Evolutionary conservation across 2,329 filamentous ascomycete species (phyloP).

Genomic region (Colletotrichum chlorophyti): DNA sequence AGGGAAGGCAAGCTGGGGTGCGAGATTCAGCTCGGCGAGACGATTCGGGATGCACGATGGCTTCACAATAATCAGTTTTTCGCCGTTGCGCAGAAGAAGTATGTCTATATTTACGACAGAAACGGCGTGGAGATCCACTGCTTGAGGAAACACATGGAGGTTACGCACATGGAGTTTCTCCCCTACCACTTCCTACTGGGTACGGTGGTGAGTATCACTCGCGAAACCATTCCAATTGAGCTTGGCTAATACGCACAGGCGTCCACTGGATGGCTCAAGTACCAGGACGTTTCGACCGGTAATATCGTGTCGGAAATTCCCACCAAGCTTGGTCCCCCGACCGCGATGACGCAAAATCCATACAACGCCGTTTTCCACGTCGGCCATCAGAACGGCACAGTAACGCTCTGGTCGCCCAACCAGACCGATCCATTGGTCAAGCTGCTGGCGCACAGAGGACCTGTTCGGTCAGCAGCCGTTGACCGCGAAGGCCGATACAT

Average conservation of each 20-base stretch:
- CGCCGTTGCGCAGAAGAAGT: slow-evolving; percentile 94
- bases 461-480: slow-evolving; percentile 83
- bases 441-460: slow-evolving; percentile 86
- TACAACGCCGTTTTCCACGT: slow-evolving; percentile 92
- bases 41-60: slow-evolving; percentile 87
- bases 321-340: slow-evolving; percentile 84
- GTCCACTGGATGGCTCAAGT: slow-evolving; percentile 84
- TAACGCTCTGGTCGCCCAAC: slow-evolving; percentile 96
- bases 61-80: slow-evolving; percentile 95
- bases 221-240: background rate
- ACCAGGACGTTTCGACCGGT: slow-evolving; percentile 94
- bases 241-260: slow-evolving; percentile 55
- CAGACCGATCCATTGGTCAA: slow-evolving; percentile 87
- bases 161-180: slow-evolving; percentile 92
- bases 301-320: slow-evolving; percentile 85
- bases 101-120: slow-evolving; percentile 95
- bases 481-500: slow-evolving; percentile 94
- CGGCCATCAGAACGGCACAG: slow-evolving; percentile 93
- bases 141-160: slow-evolving; percentile 87
- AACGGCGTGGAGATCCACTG: slow-evolving; percentile 93
- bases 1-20: slow-evolving; percentile 88
- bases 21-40: slow-evolving; percentile 90
- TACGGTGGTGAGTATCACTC: slow-evolving; percentile 69
- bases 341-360: slow-evolving; percentile 85
- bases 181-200: slow-evolving; percentile 95